Base-by-base conservation (phyloP, 2,329 filamentous ascomycete genomes). In the Leptoxyphium fumago region DNA sequence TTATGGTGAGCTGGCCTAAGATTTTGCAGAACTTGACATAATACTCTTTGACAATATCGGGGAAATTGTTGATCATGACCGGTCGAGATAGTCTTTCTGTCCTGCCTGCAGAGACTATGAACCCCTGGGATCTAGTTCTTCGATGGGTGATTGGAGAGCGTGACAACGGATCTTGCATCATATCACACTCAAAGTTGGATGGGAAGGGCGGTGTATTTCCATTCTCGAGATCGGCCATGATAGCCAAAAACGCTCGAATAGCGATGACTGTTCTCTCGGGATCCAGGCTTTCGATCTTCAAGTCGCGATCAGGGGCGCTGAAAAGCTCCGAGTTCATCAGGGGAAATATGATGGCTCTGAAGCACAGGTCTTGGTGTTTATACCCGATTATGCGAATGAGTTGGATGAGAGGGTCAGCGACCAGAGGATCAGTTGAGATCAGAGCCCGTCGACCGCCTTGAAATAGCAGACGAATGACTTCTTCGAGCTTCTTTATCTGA, bases 231-330 rank as follows among this genome's bases (percentile, higher is more conserved):
- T 98, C 91, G 0, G 83, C 76, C 77, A 98, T 89, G 52, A 96
- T 86, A 29, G 83, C 84, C 26, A 98, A 71, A 59, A 96, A 98
- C 2, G 91, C 84, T 49, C 87, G 78, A 49, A 98, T 98, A 2
- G 88, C 91, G 53, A 98, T 84, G n/a, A 96, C 89, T 66, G 95
- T 94, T 55, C 85, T 82, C 58, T 98, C 93, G 0, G 93, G 91
- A 49, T 98, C 91, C 48, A 98, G 73, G 57, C 93, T 85, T 57
- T 96, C 91, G 26, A 95, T 83, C 57, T 78, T 87, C 38, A 91
- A 67, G 39, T 94, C 84, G 55, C 80, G 84, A 28, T 60, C 59
- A 5, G 55, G 48, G 1, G 52, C 51, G 26, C 75, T 72, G 59
- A 95, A 91, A n/a, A 87, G 69, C 43, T 95, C 89, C 1, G 87